These are phyloP conservation scores for Geoglossum glabrum DNA, from an alignment of 495 filamentous ascomycete genomes.

Conservation along the genomic window DNA sequence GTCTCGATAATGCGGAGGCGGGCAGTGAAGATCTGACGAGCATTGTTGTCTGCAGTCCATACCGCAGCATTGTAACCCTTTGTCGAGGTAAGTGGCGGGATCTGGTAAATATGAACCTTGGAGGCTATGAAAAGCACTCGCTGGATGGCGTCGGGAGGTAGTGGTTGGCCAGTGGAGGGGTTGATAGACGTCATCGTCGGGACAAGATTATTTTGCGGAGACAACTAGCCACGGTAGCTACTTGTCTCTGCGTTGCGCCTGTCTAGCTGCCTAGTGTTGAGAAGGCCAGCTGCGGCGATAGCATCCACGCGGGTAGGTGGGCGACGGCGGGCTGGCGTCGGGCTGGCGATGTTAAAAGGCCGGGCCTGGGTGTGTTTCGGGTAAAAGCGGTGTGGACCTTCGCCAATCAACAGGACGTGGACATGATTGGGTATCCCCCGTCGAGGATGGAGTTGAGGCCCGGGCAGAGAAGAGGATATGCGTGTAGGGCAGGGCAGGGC, in stretches of 20 bases:
- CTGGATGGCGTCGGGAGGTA: slow-evolving; percentile 46
- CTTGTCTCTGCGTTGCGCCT: background rate
- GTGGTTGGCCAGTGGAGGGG: slow-evolving; percentile 4
- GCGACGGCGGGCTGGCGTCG: background rate
- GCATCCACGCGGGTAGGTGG: background rate
- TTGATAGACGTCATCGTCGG: background rate
- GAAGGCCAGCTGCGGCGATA: background rate
- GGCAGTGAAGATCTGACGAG: slow-evolving; percentile 60
- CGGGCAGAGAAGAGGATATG: background rate
- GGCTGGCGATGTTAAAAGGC: background rate
- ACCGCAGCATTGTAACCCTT: slow-evolving; percentile 51
- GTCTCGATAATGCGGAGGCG: slow-evolving; percentile 65
- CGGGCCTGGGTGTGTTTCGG: background rate
- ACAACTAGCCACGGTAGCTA: background rate
- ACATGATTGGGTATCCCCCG: background rate
- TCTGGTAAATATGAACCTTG: slow-evolving; percentile 58
- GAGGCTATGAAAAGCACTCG: slow-evolving; percentile 51
- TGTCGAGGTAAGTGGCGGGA: slow-evolving; percentile 49
- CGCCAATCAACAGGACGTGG: background rate
- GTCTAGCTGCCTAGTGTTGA: background rate
- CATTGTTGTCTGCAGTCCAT: slow-evolving; percentile 48
- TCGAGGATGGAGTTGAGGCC: background rate
- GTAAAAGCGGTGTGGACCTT: background rate
- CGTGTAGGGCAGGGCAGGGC: background rate
- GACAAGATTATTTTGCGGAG: background rate